Evolutionary conservation across 148 eudicot species (phyloP).

Genomic region (Vaccinium vitisidaea): DNA sequence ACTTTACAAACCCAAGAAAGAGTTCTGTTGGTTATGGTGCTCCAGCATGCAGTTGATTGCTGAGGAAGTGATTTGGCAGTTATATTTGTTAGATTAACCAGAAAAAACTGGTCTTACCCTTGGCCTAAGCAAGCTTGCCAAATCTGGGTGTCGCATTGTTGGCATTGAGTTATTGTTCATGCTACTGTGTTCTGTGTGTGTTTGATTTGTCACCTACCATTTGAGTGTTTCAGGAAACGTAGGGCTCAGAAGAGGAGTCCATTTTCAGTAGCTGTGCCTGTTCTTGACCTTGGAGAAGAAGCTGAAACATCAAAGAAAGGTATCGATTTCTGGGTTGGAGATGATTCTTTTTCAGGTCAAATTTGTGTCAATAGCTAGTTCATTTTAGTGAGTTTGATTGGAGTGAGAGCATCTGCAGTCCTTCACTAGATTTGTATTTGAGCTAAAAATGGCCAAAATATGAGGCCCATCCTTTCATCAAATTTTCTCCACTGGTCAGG

Average conservation of each 20-base stretch:
- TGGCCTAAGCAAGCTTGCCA: too few species aligned
- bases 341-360: not conserved
- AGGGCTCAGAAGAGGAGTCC: slow-evolving; percentile 53
- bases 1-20: too few species aligned
- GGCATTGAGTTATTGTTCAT: not conserved
- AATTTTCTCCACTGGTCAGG: not conserved
- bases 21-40: too few species aligned
- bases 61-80: too few species aligned
- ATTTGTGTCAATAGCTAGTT: not conserved
- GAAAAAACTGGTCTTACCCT: too few species aligned
- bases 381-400: not conserved
- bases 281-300: slow-evolving; percentile 67
- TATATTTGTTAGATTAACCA: too few species aligned
- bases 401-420: not conserved
- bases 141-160: not conserved
- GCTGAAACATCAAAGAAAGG: slow-evolving; percentile 28
- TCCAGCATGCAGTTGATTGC: too few species aligned
- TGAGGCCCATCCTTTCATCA: not conserved
- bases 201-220: not conserved
- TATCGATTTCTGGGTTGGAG: slow-evolving; percentile 10
- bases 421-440: not conserved
- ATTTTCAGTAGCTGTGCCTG: slow-evolving; percentile 36
- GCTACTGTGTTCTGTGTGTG: not conserved
- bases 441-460: not conserved
- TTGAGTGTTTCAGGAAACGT: slow-evolving; percentile 46